Evolutionary conservation across 2,329 filamentous ascomycete genomes (phyloP), one percentile per base, ranked within the genome.

Genomic region (Aspergillus nomiae): DNA sequence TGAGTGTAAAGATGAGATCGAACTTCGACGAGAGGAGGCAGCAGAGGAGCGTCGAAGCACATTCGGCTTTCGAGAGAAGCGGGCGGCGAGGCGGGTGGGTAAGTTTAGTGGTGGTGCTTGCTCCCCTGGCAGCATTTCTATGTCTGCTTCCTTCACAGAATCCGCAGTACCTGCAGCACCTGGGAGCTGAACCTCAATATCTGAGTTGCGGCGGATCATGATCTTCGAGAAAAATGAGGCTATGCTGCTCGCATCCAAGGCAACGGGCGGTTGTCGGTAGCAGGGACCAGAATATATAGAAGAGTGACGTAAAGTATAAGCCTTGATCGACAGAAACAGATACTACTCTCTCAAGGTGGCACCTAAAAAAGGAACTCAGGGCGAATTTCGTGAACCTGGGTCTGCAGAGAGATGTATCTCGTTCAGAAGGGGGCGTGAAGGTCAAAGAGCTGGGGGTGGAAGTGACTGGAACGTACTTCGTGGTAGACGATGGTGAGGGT

Each of bases 11-110:
- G 87, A 90, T 26, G 87, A 89, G 5, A 89, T 79, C 10, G 87
- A 89, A 74, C 87, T 89, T 64, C 87, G 84, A 65, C 87, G 86
- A 51, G 87, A 89, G 9, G 87, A 89, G 54, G 85, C 80, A 14
- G 85, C 84, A 12, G 87, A 89, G 32, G 87, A 86, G 74, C 86
- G 87, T 59, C 85, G 82, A 58, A 82, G 84, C 62, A 80, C 81
- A 70, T 77, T 83, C 55, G 82, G 78, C 63, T 84, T 78, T 38
- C 78, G 82, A 73, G 86, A 86, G 77, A 89, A 87, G 70, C 87
- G 87, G 64, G 87, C 87, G 67, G 86, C 86, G 68, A 89, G 84
- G 67, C 86, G 85, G 58, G 87, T 80, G 16, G 87, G 87, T 38
- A 87, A 84, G 56, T 82, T 79, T 64, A 83, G 79, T 61, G 80